phyloP scores from a whole-genome alignment of 179 eudicot species.

The Amaranthus tricolor region DNA sequence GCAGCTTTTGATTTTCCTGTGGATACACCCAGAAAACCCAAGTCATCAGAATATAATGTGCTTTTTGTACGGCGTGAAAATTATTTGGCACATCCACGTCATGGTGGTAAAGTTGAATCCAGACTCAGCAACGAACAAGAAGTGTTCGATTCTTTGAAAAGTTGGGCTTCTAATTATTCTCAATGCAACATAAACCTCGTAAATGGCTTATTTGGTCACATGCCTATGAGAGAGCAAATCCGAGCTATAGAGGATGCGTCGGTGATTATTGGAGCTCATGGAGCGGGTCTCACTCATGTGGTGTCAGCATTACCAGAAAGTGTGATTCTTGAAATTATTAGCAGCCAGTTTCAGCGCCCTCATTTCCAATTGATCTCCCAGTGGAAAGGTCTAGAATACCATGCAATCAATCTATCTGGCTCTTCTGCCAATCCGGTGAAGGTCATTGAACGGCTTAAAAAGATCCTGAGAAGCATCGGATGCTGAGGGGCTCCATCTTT shows the following conservation, averaged over 20 bases:
- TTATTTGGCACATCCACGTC: slow-evolving; percentile 93
- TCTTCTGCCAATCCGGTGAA: slow-evolving; percentile 63
- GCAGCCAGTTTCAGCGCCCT: slow-evolving; percentile 72
- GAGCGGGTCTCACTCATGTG: slow-evolving; percentile 94
- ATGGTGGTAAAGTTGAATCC: slow-evolving; percentile 77
- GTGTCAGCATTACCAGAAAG: slow-evolving; percentile 77
- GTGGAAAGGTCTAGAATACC: slow-evolving; percentile 93
- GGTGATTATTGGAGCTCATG: slow-evolving; percentile 93
- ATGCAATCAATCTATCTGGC: slow-evolving; percentile 60
- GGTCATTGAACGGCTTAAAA: slow-evolving; percentile 51
- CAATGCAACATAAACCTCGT: slow-evolving; percentile 61
- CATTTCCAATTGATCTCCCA: slow-evolving; percentile 72
- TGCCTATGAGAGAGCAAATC: slow-evolving; percentile 94
- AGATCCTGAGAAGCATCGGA: slow-evolving; percentile 56
- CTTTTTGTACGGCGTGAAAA: slow-evolving; percentile 91
- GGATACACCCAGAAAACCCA: slow-evolving; percentile 42
- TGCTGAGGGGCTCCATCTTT: slow-evolving; percentile 41
- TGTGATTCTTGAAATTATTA: slow-evolving; percentile 71
- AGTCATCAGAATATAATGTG: slow-evolving; percentile 47
- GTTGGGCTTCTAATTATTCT: slow-evolving; percentile 54
- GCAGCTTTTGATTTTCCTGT: slow-evolving; percentile 77
- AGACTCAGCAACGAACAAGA: slow-evolving; percentile 86
- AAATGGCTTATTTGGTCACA: slow-evolving; percentile 86
- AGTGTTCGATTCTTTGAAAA: slow-evolving; percentile 59
- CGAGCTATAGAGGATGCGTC: slow-evolving; percentile 88